phyloP scores from a whole-genome alignment of 257 asterid genomes.

The Linaria vulgaris region DNA sequence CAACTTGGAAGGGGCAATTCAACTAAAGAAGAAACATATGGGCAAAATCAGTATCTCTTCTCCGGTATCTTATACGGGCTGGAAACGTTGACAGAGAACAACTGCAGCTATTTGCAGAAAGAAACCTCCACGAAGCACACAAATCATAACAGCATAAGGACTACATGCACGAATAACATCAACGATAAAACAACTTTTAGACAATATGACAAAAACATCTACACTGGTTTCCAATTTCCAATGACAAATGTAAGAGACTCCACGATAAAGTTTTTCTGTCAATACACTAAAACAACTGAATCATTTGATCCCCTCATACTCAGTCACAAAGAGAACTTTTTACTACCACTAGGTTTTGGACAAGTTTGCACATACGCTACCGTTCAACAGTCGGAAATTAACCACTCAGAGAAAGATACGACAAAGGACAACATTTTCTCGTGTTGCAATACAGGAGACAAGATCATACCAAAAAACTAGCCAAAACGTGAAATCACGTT shows the following conservation, averaged over 20 bases:
- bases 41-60: not conserved
- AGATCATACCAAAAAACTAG: not conserved
- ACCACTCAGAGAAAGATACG: not conserved
- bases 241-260: not conserved
- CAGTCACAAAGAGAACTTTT: not conserved
- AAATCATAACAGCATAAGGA: not conserved
- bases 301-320: not conserved
- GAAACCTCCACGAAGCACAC: not conserved
- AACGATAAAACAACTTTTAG: not conserved
- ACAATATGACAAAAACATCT: constrained; percentile 1
- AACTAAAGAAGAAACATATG: constrained; percentile 1
- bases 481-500: not conserved
- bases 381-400: not conserved
- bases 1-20: not conserved
- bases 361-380: not conserved
- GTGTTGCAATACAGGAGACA: not conserved
- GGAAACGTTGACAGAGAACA: not conserved
- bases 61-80: not conserved
- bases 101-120: not conserved
- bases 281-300: not conserved
- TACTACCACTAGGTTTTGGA: not conserved
- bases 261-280: not conserved
- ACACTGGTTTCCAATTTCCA: not conserved
- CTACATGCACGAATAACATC: constrained; percentile 5
- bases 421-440: not conserved